These are phyloP conservation scores for Fusarium sp. DNA, from an alignment of 2,329 filamentous ascomycete genomes.

Conservation along the genomic window DNA sequence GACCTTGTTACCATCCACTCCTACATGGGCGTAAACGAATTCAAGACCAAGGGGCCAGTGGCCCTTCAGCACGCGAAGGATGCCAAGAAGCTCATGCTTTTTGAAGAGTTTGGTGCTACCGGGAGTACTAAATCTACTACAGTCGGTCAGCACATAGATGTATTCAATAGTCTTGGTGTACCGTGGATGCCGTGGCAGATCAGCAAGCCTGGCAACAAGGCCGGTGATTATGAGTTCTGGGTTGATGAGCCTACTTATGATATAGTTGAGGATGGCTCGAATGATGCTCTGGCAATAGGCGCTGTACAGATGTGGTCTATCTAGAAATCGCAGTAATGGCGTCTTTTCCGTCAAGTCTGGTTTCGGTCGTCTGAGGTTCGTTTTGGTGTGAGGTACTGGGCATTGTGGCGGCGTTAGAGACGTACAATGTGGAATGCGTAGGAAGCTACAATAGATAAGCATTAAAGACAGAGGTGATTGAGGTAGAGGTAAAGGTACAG, in stretches of 20 bases:
- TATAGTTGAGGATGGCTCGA: neutral
- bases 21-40: neutral
- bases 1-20: neutral
- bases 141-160: neutral
- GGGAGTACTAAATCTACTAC: neutral
- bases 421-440: too few species aligned
- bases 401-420: too few species aligned
- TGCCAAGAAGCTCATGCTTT: neutral
- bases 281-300: neutral
- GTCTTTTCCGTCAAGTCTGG: too few species aligned
- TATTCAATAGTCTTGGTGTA: neutral
- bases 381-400: too few species aligned
- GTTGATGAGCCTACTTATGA: neutral
- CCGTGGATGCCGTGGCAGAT: neutral
- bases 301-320: neutral
- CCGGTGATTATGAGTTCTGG: neutral
- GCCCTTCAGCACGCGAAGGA: neutral
- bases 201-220: neutral
- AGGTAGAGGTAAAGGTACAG: too few species aligned
- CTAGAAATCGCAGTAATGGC: neutral
- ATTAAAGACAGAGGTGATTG: too few species aligned
- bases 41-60: neutral
- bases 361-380: too few species aligned
- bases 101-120: neutral
- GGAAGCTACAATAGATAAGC: too few species aligned